Conservation (phyloP, 2,329 filamentous ascomycete genomes). For the Pseudopyrenochaeta lycopersici region DNA sequence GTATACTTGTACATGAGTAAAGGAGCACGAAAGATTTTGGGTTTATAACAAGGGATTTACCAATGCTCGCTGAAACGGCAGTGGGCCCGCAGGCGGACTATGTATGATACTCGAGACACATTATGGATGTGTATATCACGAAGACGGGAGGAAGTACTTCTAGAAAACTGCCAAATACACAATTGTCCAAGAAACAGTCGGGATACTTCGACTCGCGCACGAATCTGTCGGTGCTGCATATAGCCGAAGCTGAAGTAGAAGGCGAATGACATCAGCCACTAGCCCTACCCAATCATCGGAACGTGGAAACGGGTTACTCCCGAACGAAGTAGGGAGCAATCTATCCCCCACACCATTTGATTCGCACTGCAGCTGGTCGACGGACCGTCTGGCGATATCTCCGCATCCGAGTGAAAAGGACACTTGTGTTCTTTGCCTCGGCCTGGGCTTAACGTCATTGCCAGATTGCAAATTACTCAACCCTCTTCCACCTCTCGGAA, state of each 20-base stretch:
- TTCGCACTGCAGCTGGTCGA: conserved; percentile 5
- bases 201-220: no score
- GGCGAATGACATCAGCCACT: conserved; percentile 22
- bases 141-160: no score
- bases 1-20: no score
- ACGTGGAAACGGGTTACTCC: conserved; percentile 16
- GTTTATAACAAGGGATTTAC: no score
- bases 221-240: neutral
- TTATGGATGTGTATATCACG: no score
- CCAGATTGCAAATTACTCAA: no score
- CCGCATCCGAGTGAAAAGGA: neutral
- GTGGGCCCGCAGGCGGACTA: no score
- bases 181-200: neutral
- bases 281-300: conserved; percentile 24
- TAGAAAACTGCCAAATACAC: no score
- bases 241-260: conserved; percentile 5
- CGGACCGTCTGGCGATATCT: conserved; percentile 16
- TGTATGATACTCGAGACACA: no score
- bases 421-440: neutral
- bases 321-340: conserved; percentile 17
- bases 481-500: neutral
- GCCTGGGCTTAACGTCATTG: neutral
- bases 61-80: no score
- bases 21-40: no score
- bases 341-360: conserved; percentile 12